Evolutionary conservation across 768 basidiomycete species (phyloP).

Genomic region (Auricularia sp.): DNA sequence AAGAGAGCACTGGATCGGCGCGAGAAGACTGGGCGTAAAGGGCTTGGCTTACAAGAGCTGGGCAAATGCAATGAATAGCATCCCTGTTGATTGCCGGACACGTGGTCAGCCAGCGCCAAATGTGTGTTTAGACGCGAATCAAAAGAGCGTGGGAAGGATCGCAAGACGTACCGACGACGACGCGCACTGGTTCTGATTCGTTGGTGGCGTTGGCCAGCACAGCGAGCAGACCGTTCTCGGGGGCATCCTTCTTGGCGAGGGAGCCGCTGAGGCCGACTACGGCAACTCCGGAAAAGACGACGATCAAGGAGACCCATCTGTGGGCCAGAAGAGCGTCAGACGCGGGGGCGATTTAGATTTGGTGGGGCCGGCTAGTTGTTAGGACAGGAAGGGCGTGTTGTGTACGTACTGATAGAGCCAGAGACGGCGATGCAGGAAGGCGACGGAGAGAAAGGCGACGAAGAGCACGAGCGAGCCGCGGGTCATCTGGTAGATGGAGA

Average conservation of each 20-base stretch:
- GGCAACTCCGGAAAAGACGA: slow-evolving; percentile 77
- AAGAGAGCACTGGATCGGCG: neutral
- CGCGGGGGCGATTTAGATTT: slow-evolving; percentile 1
- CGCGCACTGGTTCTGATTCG: neutral
- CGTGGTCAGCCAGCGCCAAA: neutral
- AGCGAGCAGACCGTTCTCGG: slow-evolving; percentile 29
- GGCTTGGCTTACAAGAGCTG: slow-evolving; percentile 70
- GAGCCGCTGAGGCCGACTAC: slow-evolving; percentile 86
- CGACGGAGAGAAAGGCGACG: slow-evolving; percentile 82
- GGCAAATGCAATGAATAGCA: slow-evolving; percentile 86
- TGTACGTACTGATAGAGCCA: slow-evolving; percentile 72
- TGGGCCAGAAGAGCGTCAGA: slow-evolving; percentile 1
- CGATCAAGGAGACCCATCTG: slow-evolving; percentile 84
- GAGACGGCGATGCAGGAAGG: slow-evolving; percentile 78
- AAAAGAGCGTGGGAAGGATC: neutral
- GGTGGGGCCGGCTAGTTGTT: neutral
- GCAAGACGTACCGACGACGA: slow-evolving; percentile 3
- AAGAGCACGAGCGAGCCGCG: slow-evolving; percentile 83
- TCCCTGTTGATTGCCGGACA: slow-evolving; percentile 37
- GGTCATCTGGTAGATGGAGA: slow-evolving; percentile 78
- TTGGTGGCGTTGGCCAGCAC: slow-evolving; percentile 15
- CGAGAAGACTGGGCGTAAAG: neutral
- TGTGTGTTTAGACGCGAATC: neutral
- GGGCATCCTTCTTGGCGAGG: slow-evolving; percentile 65
- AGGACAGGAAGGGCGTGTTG: neutral